Percentiles rank a stretch among this genome's conserved stretches.
Conservation (phyloP, 345 rosid genomes). For the Linum trigynum region DNA sequence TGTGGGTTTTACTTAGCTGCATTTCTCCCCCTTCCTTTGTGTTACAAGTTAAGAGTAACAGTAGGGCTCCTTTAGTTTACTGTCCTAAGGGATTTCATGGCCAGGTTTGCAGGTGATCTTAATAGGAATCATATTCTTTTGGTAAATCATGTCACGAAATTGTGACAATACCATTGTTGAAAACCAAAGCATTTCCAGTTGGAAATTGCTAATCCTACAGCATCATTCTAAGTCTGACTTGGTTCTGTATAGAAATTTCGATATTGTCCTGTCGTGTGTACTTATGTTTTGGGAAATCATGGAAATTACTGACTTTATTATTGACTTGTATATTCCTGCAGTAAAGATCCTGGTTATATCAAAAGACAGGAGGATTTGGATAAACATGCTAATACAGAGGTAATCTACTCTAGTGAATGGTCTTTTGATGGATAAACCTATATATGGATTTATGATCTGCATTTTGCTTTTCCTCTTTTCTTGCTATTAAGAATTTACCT, state of each 20-base stretch:
- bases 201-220: not conserved
- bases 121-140: no score
- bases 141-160: not conserved
- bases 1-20: slow-evolving; percentile 6
- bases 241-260: not conserved
- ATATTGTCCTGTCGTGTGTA: not conserved
- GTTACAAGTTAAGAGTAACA: not conserved
- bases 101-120: not conserved
- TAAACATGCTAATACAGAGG: slow-evolving; percentile 41
- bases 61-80: not conserved
- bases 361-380: slow-evolving; percentile 39
- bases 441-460: not conserved
- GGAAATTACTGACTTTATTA: slow-evolving; percentile 4
- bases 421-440: not conserved
- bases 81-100: not conserved
- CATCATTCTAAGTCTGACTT: not conserved
- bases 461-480: not conserved
- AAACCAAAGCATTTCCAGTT: not conserved
- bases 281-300: not conserved
- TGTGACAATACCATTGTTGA: not conserved
- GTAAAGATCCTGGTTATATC: slow-evolving; percentile 82
- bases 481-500: not conserved
- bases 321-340: slow-evolving; percentile 31
- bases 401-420: slow-evolving; percentile 11
- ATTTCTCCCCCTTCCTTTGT: not conserved